Base-by-base conservation (phyloP, 2,329 filamentous ascomycete genomes). In the Fusarium brevicatenulatum region DNA sequence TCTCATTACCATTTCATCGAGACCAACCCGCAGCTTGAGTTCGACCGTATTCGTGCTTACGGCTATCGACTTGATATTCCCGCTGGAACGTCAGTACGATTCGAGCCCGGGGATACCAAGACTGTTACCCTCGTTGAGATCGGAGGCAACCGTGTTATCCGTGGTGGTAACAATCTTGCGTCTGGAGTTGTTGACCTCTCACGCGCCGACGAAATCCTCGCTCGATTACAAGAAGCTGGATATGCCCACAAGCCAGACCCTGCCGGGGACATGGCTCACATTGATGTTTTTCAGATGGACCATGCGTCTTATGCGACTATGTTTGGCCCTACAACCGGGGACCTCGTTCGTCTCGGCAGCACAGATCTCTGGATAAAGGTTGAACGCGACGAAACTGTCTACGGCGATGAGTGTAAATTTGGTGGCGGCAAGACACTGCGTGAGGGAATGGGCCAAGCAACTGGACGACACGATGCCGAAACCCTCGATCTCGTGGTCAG, bases 1-100 rank as follows among this genome's bases (percentile, higher is more conserved):
- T 97, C 94, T 37, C 95, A 98, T 83, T 98, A 97, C 81, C 95
- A 98, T 83, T 97, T 98, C 81, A 90, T 97, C 78, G 95, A 98
- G 85, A 92, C 91, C n/a, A 98, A 98, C 82, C 93, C 95, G 1
- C 90, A 93, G 81, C 88, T 98, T 56, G 90, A 93, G 70, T 98
- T 98, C 81, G 95, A 98, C 82, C 93, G 95, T 32, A 85, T 90
- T 55, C 90, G 90, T 74, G 90, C 95, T 2, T 96, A 96, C 78
- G 95, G 95, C 10, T 97, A 90, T 83, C 89, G 95, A 16, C 87
- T 98, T 19, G 95, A 98, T 79, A 96, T 98, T 65, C 87, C 95
- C 4, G 95, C 95, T 0, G 95, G 95, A 40, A 98, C 95, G 2
- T 97, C 94, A 12, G 91, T 97, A 37, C 91, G 95, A 47, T 98